Evolutionary conservation across 2,329 filamentous ascomycete species (phyloP).

Genomic region (Fusarium humuli): DNA sequence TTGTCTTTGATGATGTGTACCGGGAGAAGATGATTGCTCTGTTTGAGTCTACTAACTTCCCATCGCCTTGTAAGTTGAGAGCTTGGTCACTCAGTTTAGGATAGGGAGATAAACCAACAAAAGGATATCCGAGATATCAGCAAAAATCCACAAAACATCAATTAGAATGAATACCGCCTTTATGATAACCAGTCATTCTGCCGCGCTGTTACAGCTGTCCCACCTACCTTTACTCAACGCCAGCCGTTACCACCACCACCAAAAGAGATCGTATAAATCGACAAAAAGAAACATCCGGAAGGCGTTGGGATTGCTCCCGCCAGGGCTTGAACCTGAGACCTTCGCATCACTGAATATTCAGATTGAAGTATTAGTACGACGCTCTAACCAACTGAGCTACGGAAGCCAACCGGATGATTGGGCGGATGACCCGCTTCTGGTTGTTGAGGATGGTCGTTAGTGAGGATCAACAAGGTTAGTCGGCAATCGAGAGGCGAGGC

Average conservation of each 20-base stretch:
- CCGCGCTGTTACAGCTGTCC: background rate
- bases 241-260: background rate
- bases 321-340: conserved; percentile 33
- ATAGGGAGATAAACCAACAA: background rate
- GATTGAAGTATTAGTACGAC: conserved; percentile 32
- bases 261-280: background rate
- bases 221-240: background rate
- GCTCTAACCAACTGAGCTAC: conserved; percentile 41
- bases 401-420: conserved; percentile 36
- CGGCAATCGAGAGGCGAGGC: background rate
- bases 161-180: too few species aligned
- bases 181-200: too few species aligned
- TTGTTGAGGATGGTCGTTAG: background rate
- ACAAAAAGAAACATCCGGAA: conserved; percentile 24
- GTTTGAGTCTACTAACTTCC: too few species aligned
- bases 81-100: background rate
- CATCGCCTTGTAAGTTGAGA: background rate
- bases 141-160: background rate
- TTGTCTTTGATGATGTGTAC: background rate
- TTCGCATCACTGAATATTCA: conserved; percentile 26
- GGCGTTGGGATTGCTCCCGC: conserved; percentile 32
- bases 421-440: conserved; percentile 32
- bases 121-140: background rate
- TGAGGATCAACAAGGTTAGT: conserved; percentile 3
- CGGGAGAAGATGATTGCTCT: too few species aligned